Evolutionary conservation across 1,284 basidiomycete genomes (phyloP).

Genomic region (Cystobasidium sp.): DNA sequence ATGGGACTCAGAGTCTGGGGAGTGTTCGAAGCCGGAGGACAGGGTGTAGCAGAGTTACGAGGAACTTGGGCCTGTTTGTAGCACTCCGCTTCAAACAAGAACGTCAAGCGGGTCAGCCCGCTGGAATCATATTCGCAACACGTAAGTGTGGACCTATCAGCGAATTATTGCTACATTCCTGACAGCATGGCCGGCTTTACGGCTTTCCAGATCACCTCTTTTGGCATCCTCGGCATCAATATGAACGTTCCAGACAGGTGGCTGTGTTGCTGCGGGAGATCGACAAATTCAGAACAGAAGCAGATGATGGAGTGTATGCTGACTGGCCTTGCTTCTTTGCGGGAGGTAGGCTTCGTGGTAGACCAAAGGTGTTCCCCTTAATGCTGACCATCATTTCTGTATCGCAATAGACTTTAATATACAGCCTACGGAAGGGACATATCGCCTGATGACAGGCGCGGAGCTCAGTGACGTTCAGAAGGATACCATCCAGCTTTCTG

Average conservation of each 20-base stretch:
- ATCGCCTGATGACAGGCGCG: slow-evolving; percentile 71
- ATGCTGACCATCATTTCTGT: not conserved
- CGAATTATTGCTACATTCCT: slow-evolving; percentile 87
- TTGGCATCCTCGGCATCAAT: slow-evolving; percentile 68
- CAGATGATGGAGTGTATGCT: slow-evolving; percentile 59
- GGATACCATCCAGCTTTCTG: slow-evolving; percentile 66
- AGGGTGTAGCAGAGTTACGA: slow-evolving; percentile 61
- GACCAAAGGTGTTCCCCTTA: too few species aligned
- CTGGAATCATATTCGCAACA: slow-evolving; percentile 71
- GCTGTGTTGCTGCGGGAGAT: slow-evolving; percentile 69
- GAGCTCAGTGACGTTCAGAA: slow-evolving; percentile 64
- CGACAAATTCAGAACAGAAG: slow-evolving; percentile 62
- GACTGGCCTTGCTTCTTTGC: slow-evolving; percentile 79
- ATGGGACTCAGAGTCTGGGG: not conserved
- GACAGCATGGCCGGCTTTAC: slow-evolving; percentile 60
- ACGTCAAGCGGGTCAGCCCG: slow-evolving; percentile 45
- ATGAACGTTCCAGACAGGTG: slow-evolving; percentile 77
- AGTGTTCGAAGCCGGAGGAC: slow-evolving; percentile 35
- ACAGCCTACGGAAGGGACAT: slow-evolving; percentile 79
- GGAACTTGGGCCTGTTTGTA: slow-evolving; percentile 78
- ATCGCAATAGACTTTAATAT: slow-evolving; percentile 84
- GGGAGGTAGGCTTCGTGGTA: slow-evolving; percentile 66
- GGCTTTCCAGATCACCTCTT: slow-evolving; percentile 40
- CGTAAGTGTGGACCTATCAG: slow-evolving; percentile 54
- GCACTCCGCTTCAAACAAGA: slow-evolving; percentile 64